Evolutionary conservation across 108 stramenopile species (phyloP).

Genomic region (Chaetoceros muelleri): DNA sequence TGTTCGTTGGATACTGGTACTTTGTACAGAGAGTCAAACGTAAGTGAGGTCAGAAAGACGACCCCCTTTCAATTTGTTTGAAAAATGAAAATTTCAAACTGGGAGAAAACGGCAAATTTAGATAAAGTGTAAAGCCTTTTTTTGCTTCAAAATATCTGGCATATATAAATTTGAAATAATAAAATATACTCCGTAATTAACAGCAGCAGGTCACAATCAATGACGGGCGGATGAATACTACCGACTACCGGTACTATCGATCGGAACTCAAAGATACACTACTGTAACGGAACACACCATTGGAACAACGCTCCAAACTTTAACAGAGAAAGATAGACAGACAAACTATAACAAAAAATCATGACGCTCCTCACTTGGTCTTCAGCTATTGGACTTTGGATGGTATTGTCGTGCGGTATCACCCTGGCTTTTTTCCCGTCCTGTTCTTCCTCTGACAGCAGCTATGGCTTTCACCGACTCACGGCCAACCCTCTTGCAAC

Average conservation of each 20-base stretch:
- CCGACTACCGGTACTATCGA: too few species aligned
- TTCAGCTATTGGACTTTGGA: background rate
- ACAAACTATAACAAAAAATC: background rate
- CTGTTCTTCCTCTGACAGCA: constrained; percentile 9
- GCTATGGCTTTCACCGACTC: background rate
- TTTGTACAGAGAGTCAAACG: background rate
- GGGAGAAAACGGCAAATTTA: too few species aligned
- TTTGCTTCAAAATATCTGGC: too few species aligned
- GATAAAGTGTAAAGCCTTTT: too few species aligned
- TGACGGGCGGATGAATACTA: too few species aligned
- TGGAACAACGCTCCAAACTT: background rate
- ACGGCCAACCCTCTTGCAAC: constrained; percentile 8
- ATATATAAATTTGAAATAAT: too few species aligned
- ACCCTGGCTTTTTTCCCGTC: background rate
- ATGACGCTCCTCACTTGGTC: background rate
- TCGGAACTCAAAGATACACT: too few species aligned
- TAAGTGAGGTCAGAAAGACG: background rate
- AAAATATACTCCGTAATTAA: too few species aligned
- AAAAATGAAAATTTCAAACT: too few species aligned
- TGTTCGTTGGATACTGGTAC: background rate
- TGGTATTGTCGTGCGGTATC: background rate
- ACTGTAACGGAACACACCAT: background rate
- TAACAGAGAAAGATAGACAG: background rate
- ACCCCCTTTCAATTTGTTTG: too few species aligned
- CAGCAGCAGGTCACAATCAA: too few species aligned